Evolutionary conservation across 768 basidiomycete genomes (phyloP).

Genomic region (Rickenella mellea): DNA sequence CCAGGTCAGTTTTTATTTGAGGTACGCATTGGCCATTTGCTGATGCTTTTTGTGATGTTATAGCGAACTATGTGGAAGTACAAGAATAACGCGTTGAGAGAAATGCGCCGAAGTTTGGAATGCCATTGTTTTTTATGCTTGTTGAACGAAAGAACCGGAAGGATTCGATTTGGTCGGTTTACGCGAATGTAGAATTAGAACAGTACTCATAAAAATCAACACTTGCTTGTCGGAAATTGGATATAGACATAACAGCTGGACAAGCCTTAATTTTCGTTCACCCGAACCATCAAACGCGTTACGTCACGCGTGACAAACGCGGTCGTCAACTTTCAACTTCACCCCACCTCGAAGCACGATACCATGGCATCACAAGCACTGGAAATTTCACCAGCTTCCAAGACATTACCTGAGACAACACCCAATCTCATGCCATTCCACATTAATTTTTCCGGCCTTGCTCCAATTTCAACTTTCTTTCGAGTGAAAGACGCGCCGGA

Average conservation of each 20-base stretch:
- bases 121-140: too few species aligned
- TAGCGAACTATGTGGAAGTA: conserved; percentile 18
- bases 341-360: too few species aligned
- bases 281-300: too few species aligned
- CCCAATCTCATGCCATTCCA: conserved; percentile 83
- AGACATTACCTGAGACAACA: conserved; percentile 28
- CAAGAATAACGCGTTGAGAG: conserved; percentile 6
- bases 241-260: too few species aligned
- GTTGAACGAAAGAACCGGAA: too few species aligned
- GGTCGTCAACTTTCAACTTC: too few species aligned
- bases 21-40: conserved; percentile 10
- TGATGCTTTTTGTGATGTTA: conserved; percentile 7
- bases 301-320: too few species aligned
- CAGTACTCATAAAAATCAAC: too few species aligned
- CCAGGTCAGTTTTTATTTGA: conserved; percentile 41
- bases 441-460: conserved; percentile 59
- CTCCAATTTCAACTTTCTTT: conserved; percentile 69
- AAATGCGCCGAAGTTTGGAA: not conserved
- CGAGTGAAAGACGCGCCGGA: conserved; percentile 33
- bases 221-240: too few species aligned
- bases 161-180: too few species aligned
- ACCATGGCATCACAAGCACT: not conserved
- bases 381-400: not conserved
- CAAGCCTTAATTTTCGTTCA: too few species aligned
- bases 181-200: too few species aligned